Base-by-base conservation (phyloP, 148 eudicot species). In the Camellia sinensis region DNA sequence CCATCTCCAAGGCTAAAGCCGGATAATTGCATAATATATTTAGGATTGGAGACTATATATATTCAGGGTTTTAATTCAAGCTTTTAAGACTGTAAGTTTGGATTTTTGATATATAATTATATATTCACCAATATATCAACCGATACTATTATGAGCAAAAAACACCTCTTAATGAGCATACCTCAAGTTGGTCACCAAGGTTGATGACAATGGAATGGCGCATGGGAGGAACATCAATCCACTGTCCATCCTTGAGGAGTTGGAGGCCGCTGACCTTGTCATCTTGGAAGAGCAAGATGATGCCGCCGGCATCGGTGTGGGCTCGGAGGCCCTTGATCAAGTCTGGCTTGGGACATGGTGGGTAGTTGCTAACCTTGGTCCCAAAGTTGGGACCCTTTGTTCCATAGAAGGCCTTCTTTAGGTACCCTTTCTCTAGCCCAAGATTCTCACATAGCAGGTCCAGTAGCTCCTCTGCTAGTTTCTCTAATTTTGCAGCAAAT, bases 101-200 rank as follows among this genome's bases (percentile, higher is more conserved):
- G 37, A 29, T 29, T 1, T 29, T 29, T 29, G 37, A 29, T 29
- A n/a, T n/a, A n/a, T n/a, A 29, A 29, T 29, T 29, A 29, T 29
- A 29, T 29, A 29, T 29, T 29, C 37, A 29, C 37, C 37, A 29
- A 29, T 29, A 29, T 29, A 29, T 29, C 37, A 29, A 29, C 37
- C 37, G 0, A 29, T 29, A 29, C 37, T 29, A 29, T 29, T 29
- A 1, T 29, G 37, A 29, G 37, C 37, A 29, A 29, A 29, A 29
- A 29, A 29, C n/a, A 29, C 37, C 37, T 29, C 37, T 29, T 29
- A 29, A 29, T 29, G 37, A 29, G 37, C 3, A 66, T 82, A 91
- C 95, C 93, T 92, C 96, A 43, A 92, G 88, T 67, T 92, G 96
- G 74, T 92, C 96, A 53, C 96, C 96, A 45, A 92, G 91, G 80